Evolutionary conservation across 2,329 filamentous ascomycete genomes (phyloP).

Genomic region (Alternaria sp.): DNA sequence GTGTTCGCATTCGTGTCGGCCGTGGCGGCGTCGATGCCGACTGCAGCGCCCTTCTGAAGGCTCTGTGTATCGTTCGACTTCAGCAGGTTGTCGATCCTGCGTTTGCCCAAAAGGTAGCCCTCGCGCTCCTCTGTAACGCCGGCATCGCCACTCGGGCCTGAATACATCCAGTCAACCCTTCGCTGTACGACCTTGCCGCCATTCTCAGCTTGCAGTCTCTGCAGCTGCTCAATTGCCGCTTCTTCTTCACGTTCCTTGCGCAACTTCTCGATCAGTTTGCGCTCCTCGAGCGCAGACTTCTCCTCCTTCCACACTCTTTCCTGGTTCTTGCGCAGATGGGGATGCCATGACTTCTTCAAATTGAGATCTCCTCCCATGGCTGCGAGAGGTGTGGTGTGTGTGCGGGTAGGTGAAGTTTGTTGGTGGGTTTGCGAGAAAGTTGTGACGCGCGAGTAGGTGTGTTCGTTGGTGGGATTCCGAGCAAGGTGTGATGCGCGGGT

Average conservation of each 20-base stretch:
- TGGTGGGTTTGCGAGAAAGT: background rate
- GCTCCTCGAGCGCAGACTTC: slow-evolving; percentile 89
- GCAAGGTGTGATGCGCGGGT: background rate
- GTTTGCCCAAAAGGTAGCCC: slow-evolving; percentile 89
- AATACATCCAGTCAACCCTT: slow-evolving; percentile 98
- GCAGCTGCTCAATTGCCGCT: slow-evolving; percentile 87
- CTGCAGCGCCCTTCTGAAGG: slow-evolving; percentile 69
- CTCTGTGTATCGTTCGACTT: slow-evolving; percentile 74
- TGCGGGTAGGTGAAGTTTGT: background rate
- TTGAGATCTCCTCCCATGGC: slow-evolving; percentile 96
- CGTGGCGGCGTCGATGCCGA: slow-evolving; percentile 58
- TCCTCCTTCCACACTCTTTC: slow-evolving; percentile 89
- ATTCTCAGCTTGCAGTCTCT: slow-evolving; percentile 79
- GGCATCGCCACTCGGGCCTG: slow-evolving; percentile 77
- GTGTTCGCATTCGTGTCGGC: slow-evolving; percentile 66
- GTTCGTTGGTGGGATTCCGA: background rate
- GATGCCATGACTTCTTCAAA: slow-evolving; percentile 88
- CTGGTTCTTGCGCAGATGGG: slow-evolving; percentile 88
- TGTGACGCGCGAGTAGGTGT: background rate
- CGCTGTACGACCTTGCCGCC: slow-evolving; percentile 81
- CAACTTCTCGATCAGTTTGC: slow-evolving; percentile 90
- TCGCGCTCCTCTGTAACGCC: slow-evolving; percentile 81
- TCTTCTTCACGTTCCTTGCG: slow-evolving; percentile 95
- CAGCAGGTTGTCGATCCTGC: slow-evolving; percentile 85
- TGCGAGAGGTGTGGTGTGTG: slow-evolving; percentile 25